Conservation (phyloP, 495 filamentous ascomycete species). For the Trichoderma gamsii region DNA sequence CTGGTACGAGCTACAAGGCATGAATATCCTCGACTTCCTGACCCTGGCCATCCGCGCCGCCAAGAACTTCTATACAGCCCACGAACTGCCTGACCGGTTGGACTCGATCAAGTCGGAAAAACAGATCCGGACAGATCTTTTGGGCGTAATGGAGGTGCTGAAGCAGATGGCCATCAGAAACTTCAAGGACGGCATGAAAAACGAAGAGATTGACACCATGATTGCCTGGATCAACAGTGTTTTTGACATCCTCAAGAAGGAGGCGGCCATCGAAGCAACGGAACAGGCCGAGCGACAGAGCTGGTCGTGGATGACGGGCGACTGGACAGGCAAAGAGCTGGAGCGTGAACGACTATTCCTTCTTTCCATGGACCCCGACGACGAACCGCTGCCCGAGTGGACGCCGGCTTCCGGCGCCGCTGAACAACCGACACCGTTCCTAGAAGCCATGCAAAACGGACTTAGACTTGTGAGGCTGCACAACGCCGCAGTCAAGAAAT, state of each 20-base stretch:
- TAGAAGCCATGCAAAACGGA: slow-evolving; percentile 68
- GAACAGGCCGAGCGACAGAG: slow-evolving; percentile 64
- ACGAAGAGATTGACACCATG: slow-evolving; percentile 67
- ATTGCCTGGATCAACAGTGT: slow-evolving; percentile 70
- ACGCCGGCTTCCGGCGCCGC: slow-evolving; percentile 46
- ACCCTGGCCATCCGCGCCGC: slow-evolving; percentile 91
- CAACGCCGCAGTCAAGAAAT: slow-evolving; percentile 79
- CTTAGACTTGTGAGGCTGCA: slow-evolving; percentile 78
- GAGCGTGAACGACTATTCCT: slow-evolving; percentile 84
- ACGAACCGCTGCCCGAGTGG: slow-evolving; percentile 62
- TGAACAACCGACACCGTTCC: slow-evolving; percentile 65
- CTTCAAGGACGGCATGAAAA: slow-evolving; percentile 75
- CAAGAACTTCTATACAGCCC: slow-evolving; percentile 88
- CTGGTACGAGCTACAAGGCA: slow-evolving; percentile 82
- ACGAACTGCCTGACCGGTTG: slow-evolving; percentile 75
- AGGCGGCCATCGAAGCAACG: slow-evolving; percentile 65
- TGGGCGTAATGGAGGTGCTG: slow-evolving; percentile 79
- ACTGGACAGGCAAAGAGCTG: slow-evolving; percentile 71
- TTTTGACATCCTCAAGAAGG: slow-evolving; percentile 63
- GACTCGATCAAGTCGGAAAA: slow-evolving; percentile 79
- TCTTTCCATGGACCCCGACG: slow-evolving; percentile 46
- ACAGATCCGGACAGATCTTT: slow-evolving; percentile 69
- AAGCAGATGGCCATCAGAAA: slow-evolving; percentile 84
- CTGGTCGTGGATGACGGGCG: slow-evolving; percentile 72
- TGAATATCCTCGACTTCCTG: slow-evolving; percentile 85